A percentile compares a stretch with the other conserved stretches of the same genome.
Conservation (phyloP, 2,329 filamentous ascomycete genomes). For the Pseudogymnoascus sp. region DNA sequence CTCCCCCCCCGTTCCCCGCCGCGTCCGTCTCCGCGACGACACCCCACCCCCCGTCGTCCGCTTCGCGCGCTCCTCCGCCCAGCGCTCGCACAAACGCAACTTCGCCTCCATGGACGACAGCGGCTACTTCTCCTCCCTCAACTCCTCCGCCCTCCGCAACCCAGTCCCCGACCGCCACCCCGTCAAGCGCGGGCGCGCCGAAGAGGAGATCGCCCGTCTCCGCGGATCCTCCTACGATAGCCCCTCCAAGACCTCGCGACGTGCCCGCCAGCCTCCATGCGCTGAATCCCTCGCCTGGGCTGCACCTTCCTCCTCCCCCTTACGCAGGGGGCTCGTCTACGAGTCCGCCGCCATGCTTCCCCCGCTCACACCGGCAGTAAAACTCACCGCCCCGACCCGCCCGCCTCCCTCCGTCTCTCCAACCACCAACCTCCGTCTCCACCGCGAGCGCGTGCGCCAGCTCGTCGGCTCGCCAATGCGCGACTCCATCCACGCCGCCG, state of each 20-base stretch:
- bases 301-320: constrained; percentile 60
- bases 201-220: constrained; percentile 90
- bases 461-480: constrained; percentile 74
- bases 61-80: constrained; percentile 54
- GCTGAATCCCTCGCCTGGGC: constrained; percentile 21
- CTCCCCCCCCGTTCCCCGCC: constrained; percentile 72
- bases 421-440: constrained; percentile 83
- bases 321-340: constrained; percentile 41
- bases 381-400: constrained; percentile 60
- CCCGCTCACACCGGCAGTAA: constrained; percentile 76
- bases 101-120: constrained; percentile 81
- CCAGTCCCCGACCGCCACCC: constrained; percentile 75
- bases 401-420: constrained; percentile 74
- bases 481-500: constrained; percentile 39
- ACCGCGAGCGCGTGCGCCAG: constrained; percentile 73
- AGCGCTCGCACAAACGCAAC: constrained; percentile 64
- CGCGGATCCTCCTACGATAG: constrained; percentile 91
- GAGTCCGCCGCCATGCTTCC: constrained; percentile 57
- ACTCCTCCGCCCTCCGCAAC: constrained; percentile 78
- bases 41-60: constrained; percentile 68
- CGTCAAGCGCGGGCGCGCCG: constrained; percentile 82
- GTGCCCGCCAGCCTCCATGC: constrained; percentile 35
- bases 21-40: constrained; percentile 50
- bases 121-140: constrained; percentile 92
- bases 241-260: constrained; percentile 57